Evolutionary conservation across 345 rosid species (phyloP).

Genomic region (Eutrema japonicum): DNA sequence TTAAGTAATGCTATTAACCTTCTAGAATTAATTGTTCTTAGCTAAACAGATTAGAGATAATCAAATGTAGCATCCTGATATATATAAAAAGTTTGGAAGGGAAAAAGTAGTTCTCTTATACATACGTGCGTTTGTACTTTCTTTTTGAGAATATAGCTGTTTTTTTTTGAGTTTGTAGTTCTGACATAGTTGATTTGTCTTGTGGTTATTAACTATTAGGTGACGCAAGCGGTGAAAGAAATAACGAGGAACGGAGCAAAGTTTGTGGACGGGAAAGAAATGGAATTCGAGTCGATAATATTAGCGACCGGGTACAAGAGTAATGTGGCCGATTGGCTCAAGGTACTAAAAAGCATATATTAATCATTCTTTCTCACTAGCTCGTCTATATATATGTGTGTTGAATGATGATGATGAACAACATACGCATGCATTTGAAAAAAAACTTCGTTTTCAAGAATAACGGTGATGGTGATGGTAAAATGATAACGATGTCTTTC

Average conservation of each 20-base stretch:
- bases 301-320: conserved; percentile 94
- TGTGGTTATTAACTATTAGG: conserved; percentile 50
- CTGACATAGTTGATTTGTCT: neutral
- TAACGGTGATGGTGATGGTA: conserved; percentile 40
- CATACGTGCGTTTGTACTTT: conserved; percentile 15
- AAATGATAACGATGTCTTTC: conserved; percentile 4
- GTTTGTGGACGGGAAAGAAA: conserved; percentile 75
- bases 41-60: neutral
- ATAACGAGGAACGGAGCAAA: conserved; percentile 67
- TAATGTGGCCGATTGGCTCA: conserved; percentile 91
- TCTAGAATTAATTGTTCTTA: neutral
- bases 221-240: conserved; percentile 70
- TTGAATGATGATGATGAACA: conserved; percentile 28
- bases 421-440: conserved; percentile 16
- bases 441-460: conserved; percentile 39
- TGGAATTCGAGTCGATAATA: conserved; percentile 73
- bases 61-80: neutral
- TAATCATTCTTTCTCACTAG: neutral
- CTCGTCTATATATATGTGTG: neutral
- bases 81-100: neutral
- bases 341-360: conserved; percentile 50
- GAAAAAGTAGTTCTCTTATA: neutral
- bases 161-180: neutral
- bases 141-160: neutral
- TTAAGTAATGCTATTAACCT: neutral